phyloP scores from a whole-genome alignment of 129 eudicot genomes.

The Mikania micrantha region DNA sequence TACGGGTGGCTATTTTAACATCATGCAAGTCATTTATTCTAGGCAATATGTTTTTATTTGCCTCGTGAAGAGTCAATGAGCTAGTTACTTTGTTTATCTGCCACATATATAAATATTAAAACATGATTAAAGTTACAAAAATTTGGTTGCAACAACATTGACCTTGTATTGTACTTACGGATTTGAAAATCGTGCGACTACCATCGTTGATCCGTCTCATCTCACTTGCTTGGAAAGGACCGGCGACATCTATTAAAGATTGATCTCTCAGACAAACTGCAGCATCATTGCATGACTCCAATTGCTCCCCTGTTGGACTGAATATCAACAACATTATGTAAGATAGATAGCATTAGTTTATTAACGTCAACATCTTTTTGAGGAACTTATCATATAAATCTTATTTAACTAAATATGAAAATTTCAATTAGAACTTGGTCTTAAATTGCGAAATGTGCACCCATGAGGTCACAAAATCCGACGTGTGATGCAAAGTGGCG shows the following conservation, averaged over 20 bases:
- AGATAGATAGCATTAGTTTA: background rate
- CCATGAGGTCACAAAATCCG: no score
- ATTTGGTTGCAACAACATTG: background rate
- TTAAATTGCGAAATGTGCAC: no score
- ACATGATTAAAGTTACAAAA: slow-evolving; percentile 1
- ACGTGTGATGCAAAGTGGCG: no score
- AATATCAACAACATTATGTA: slow-evolving; percentile 10
- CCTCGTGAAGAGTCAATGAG: slow-evolving; percentile 20
- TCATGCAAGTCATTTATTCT: slow-evolving; percentile 11
- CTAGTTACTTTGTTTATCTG: slow-evolving; percentile 12
- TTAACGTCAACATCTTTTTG: background rate
- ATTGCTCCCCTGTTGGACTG: slow-evolving; percentile 19
- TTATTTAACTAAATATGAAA: background rate
- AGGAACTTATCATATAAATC: background rate
- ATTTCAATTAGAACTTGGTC: background rate
- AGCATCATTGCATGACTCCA: slow-evolving; percentile 24
- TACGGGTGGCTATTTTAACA: slow-evolving; percentile 15
- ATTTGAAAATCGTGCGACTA: slow-evolving; percentile 6
- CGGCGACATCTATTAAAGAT: slow-evolving; percentile 6
- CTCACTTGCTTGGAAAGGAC: slow-evolving; percentile 6
- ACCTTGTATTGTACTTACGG: slow-evolving; percentile 15
- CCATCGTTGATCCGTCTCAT: slow-evolving; percentile 15
- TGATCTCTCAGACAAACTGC: slow-evolving; percentile 20
- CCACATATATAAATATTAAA: slow-evolving; percentile 5
- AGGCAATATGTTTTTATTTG: slow-evolving; percentile 11